These are phyloP conservation scores for Colletotrichum spaethianum DNA, from an alignment of 2,329 filamentous ascomycete genomes.

Conservation along the genomic window DNA sequence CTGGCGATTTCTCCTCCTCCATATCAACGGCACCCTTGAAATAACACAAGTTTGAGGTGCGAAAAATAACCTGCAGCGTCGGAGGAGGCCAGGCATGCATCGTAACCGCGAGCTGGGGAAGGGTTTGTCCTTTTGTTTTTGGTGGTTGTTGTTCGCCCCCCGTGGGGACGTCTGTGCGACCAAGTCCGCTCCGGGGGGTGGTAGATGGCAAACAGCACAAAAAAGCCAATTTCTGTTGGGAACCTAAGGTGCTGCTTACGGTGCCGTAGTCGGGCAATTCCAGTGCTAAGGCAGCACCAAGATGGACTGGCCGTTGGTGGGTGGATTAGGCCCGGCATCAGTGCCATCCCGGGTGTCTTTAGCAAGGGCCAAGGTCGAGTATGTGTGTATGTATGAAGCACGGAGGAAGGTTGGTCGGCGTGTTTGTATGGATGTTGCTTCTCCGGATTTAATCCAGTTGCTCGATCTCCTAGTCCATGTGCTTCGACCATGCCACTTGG, in stretches of 20 bases:
- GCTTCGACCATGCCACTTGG: conserved; percentile 3
- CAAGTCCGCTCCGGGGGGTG: neutral
- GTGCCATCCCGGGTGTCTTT: conserved; percentile 6
- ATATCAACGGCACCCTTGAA: neutral
- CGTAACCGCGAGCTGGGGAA: neutral
- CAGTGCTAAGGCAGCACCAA: neutral
- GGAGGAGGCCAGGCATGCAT: neutral
- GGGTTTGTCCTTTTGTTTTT: neutral
- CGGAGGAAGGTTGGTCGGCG: neutral
- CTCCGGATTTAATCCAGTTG: neutral
- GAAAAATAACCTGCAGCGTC: neutral
- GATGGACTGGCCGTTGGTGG: neutral
- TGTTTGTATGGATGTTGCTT: neutral
- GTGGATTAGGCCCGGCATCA: neutral
- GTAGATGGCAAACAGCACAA: neutral
- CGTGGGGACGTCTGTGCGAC: conserved; percentile 7
- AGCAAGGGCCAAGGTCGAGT: neutral
- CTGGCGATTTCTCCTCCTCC: neutral
- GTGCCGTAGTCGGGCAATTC: neutral
- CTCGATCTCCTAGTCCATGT: neutral
- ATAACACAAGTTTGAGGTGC: neutral
- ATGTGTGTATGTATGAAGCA: too few species aligned
- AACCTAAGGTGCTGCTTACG: conserved; percentile 9
- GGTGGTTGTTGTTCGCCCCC: conserved; percentile 6
- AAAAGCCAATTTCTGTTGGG: conserved; percentile 39